phyloP scores from a whole-genome alignment of 768 basidiomycete genomes.

The Pleurotus salmoneostramineus region DNA sequence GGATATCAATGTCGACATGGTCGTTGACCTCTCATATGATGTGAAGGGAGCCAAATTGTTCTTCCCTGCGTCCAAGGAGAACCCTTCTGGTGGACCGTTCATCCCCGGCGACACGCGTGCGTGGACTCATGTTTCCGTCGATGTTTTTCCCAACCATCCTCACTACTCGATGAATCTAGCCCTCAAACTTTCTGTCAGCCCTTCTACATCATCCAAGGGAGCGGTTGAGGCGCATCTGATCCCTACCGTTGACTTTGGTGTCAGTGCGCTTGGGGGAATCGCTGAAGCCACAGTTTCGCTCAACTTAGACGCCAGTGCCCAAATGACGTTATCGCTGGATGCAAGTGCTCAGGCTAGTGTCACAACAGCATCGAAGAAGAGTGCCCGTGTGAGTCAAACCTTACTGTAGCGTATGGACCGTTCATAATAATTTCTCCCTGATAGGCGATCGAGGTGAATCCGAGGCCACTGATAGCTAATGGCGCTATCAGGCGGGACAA shows the following conservation, averaged over 20 bases:
- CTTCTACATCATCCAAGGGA: conserved; percentile 22
- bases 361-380: no score
- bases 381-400: no score
- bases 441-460: no score
- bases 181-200: conserved; percentile 27
- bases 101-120: conserved; percentile 23
- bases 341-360: not conserved
- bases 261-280: conserved; percentile 22
- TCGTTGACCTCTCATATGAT: conserved; percentile 26
- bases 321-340: conserved; percentile 6
- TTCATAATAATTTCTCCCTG: no score
- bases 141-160: not conserved
- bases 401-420: no score
- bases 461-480: no score
- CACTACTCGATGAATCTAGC: conserved; percentile 9
- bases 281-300: conserved; percentile 25
- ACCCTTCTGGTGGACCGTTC: conserved; percentile 21
- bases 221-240: conserved; percentile 30
- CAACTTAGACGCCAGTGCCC: conserved; percentile 18
- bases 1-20: conserved; percentile 28
- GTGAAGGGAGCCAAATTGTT: conserved; percentile 27
- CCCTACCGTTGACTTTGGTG: conserved; percentile 29
- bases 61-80: conserved; percentile 29
- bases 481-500: not conserved
- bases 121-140: conserved; percentile 8